phyloP scores from a whole-genome alignment of 805 yeast genomes.

The Candida maris region DNA sequence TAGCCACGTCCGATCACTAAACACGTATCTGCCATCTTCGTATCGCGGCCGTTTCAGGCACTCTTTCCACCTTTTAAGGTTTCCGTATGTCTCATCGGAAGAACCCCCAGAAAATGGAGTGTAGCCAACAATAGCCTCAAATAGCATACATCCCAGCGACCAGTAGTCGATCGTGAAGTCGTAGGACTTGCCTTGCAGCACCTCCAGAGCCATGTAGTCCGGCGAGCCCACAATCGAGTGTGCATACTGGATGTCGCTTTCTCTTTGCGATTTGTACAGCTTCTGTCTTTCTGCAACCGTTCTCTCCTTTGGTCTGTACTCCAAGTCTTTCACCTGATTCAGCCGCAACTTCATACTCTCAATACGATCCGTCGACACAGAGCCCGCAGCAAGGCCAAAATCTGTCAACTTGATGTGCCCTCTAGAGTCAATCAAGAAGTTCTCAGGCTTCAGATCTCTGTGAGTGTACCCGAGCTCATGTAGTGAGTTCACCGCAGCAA shows the following conservation, averaged over 20 bases:
- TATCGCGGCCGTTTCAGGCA: conserved; percentile 86
- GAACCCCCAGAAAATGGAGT: conserved; percentile 95
- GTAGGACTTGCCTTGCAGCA: conserved; percentile 86
- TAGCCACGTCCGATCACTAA: conserved; percentile 96
- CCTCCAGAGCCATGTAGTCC: conserved; percentile 98
- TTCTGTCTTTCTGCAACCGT: conserved; percentile 84
- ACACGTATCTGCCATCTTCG: conserved; percentile 86
- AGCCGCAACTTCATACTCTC: conserved; percentile 81
- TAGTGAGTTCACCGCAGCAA: conserved; percentile 86
- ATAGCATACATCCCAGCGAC: conserved; percentile 97
- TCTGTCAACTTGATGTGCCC: conserved; percentile 95
- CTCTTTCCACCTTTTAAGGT: conserved; percentile 88
- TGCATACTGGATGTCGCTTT: conserved; percentile 79
- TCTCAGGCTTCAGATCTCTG: conserved; percentile 94
- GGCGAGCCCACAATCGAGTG: conserved; percentile 97
- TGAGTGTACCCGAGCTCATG: conserved; percentile 96
- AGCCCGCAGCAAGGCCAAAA: conserved; percentile 96
- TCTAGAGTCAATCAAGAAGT: conserved; percentile 80
- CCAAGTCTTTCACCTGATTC: conserved; percentile 66
- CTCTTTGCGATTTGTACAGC: conserved; percentile 75
- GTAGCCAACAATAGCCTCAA: conserved; percentile 93
- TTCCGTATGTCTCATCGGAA: conserved; percentile 92
- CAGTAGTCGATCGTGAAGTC: conserved; percentile 97
- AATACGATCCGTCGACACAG: conserved; percentile 86
- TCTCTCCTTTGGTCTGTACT: conserved; percentile 63